phyloP scores from a whole-genome alignment of 306 rosid species.

The Vigna mungo region DNA sequence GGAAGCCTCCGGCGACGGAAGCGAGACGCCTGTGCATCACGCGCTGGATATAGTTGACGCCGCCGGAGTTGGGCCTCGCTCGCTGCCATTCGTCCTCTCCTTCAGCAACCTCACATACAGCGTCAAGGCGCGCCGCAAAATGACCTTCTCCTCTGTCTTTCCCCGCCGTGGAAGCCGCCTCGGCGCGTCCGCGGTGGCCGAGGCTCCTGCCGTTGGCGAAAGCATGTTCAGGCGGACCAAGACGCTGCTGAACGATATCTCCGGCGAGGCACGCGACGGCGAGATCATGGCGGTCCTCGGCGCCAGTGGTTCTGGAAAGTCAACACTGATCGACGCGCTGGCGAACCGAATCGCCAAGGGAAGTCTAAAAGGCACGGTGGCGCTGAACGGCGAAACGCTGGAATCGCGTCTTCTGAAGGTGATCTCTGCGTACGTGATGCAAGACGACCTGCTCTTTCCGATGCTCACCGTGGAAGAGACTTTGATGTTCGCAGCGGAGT shows the following conservation, averaged over 20 bases:
- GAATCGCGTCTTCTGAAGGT: slow-evolving; percentile 80
- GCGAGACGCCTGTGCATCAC: slow-evolving; percentile 81
- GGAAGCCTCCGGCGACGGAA: slow-evolving; percentile 73
- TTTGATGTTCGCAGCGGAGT: slow-evolving; percentile 89
- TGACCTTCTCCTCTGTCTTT: slow-evolving; percentile 47
- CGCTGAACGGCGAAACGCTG: slow-evolving; percentile 77
- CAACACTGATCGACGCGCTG: slow-evolving; percentile 87
- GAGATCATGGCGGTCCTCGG: slow-evolving; percentile 93
- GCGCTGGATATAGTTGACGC: slow-evolving; percentile 48
- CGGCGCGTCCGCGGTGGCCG: slow-evolving; percentile 37
- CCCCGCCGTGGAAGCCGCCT: slow-evolving; percentile 13
- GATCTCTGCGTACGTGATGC: slow-evolving; percentile 97
- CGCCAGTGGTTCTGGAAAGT: slow-evolving; percentile 94
- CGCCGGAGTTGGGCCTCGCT: slow-evolving; percentile 54
- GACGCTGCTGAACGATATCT: slow-evolving; percentile 78
- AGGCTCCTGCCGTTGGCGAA: slow-evolving; percentile 49
- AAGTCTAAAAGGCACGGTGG: slow-evolving; percentile 77
- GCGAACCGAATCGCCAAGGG: slow-evolving; percentile 90
- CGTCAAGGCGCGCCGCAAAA: slow-evolving; percentile 66
- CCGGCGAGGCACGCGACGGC: slow-evolving; percentile 92
- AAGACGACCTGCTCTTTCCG: slow-evolving; percentile 91
- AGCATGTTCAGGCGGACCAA: slow-evolving; percentile 56
- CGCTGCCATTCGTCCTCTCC: slow-evolving; percentile 76
- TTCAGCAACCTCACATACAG: slow-evolving; percentile 80
- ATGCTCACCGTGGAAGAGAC: slow-evolving; percentile 98